Percentiles rank a stretch among this genome's conserved stretches.
phyloP scores from a whole-genome alignment of 2,329 filamentous ascomycete genomes.

The Colletotrichum spaethianum region DNA sequence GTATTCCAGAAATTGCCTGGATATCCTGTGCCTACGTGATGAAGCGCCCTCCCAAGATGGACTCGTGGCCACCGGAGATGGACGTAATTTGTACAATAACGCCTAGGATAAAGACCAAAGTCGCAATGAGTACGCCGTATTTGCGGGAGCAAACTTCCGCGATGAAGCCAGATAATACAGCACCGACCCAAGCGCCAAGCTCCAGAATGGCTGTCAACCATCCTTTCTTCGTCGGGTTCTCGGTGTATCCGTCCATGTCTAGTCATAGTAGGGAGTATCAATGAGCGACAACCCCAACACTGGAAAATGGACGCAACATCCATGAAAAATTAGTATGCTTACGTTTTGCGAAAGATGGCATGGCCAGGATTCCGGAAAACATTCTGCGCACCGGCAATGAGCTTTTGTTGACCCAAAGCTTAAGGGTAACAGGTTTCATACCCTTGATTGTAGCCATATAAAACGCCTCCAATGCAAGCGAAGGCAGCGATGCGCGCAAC shows the following conservation, averaged over 20 bases:
- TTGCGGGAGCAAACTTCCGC: conserved; percentile 79
- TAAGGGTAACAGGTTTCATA: conserved; percentile 15
- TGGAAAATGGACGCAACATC: conserved; percentile 8
- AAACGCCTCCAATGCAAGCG: conserved; percentile 73
- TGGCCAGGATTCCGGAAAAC: conserved; percentile 78
- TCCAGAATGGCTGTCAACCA: conserved; percentile 79
- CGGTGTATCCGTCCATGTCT: conserved; percentile 64
- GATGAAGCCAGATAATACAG: conserved; percentile 78
- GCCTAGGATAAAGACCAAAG: conserved; percentile 77
- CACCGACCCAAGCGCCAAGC: conserved; percentile 83
- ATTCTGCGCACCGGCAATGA: conserved; percentile 59
- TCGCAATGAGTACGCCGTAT: conserved; percentile 77
- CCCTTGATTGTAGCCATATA: conserved; percentile 76
- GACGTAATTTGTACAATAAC: conserved; percentile 78
- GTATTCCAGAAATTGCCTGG: rapidly evolving
- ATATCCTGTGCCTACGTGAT: conserved; percentile 66
- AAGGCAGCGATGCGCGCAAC: conserved; percentile 74
- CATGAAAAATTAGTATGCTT: conserved; percentile 45
- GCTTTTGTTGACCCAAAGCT: no score
- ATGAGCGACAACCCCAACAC: neutral
- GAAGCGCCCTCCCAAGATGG: conserved; percentile 80
- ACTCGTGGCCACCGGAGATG: conserved; percentile 66
- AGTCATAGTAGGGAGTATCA: conserved; percentile 33
- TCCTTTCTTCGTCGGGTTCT: conserved; percentile 59
- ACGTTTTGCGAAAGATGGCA: conserved; percentile 68